phyloP scores from a whole-genome alignment of 768 basidiomycete species.

The Leccinum barrowsii region DNA sequence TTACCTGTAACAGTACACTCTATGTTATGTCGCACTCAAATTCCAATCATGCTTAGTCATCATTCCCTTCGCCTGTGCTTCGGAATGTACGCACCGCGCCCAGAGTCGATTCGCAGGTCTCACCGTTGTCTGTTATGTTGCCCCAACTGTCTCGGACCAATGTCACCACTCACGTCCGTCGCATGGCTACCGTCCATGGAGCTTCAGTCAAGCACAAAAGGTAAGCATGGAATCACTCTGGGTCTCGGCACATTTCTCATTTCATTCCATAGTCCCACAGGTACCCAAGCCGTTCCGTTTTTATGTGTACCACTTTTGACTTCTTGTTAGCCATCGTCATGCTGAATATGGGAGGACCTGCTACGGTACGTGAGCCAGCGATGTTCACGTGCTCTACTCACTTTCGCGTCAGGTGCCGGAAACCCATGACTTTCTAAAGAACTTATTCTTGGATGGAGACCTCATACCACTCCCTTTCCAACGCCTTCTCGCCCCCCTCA shows the following conservation, averaged over 20 bases:
- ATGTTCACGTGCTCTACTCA: background rate
- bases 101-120: background rate
- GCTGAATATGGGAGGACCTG: conserved; percentile 99
- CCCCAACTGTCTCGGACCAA: conserved; percentile 17
- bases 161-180: conserved; percentile 29
- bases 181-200: conserved; percentile 45
- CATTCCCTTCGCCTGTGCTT: background rate
- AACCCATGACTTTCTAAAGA: conserved; percentile 88
- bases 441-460: conserved; percentile 88
- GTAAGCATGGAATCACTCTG: conserved; percentile 25
- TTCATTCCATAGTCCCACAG: conserved; percentile 53
- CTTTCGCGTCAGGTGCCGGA: conserved; percentile 65
- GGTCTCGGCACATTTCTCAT: conserved; percentile 11
- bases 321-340: conserved; percentile 74
- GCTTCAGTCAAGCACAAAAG: conserved; percentile 40
- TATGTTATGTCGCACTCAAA: background rate
- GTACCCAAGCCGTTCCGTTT: conserved; percentile 29
- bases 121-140: conserved; percentile 27
- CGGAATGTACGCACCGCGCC: background rate
- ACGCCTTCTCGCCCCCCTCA: conserved; percentile 77
- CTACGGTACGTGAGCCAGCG: conserved; percentile 56
- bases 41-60: conserved; percentile 17
- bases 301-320: conserved; percentile 4
- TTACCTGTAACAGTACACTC: background rate
- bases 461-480: conserved; percentile 96